Evolutionary conservation across 148 eudicot genomes (phyloP).

Genomic region (Selenicereus undatus): DNA sequence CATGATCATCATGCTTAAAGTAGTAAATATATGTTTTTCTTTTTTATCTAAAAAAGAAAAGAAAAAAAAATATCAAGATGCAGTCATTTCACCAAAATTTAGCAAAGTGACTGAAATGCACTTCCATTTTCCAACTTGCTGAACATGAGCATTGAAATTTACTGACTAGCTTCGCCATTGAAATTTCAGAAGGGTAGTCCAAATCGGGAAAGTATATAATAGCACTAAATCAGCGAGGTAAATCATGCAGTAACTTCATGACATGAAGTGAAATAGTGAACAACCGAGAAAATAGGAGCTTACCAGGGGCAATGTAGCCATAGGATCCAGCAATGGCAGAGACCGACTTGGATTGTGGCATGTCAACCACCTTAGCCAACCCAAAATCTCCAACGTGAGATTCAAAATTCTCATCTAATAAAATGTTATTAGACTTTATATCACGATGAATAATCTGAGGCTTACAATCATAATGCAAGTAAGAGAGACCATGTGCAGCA

Average conservation of each 20-base stretch:
- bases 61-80: no score
- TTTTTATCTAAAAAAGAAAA: no score
- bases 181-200: no score
- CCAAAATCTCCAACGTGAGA: constrained; percentile 95
- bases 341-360: constrained; percentile 74
- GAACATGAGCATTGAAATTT: no score
- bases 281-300: constrained; percentile 5
- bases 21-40: no score
- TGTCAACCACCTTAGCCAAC: constrained; percentile 81
- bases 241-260: neutral
- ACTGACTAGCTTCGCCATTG: no score
- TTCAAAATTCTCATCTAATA: constrained; percentile 54
- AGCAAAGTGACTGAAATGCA: no score
- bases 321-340: constrained; percentile 94
- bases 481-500: constrained; percentile 82
- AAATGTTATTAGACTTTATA: constrained; percentile 79
- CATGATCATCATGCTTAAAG: no score
- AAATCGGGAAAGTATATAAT: no score
- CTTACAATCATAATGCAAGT: constrained; percentile 80
- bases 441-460: constrained; percentile 86
- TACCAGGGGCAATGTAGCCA: constrained; percentile 98
- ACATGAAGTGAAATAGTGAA: neutral
- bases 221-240: no score
- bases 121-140: no score
- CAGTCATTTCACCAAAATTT: no score